Conservation (phyloP, 805 yeast genomes). For the Ogataea sp. region DNA sequence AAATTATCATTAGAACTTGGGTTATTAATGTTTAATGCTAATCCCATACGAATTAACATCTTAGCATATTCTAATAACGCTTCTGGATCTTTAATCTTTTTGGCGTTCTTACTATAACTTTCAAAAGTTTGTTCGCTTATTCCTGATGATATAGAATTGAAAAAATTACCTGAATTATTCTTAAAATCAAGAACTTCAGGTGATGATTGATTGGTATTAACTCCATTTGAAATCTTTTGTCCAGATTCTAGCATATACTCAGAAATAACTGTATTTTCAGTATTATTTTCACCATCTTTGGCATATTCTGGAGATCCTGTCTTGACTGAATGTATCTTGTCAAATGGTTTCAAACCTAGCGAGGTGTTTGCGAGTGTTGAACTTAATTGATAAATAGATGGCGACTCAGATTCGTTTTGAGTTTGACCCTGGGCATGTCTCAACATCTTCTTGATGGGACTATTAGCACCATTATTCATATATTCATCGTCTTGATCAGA, state of each 20-base stretch:
- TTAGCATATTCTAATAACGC: constrained; percentile 89
- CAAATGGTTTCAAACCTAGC: not conserved
- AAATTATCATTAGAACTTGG: not conserved
- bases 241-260: no score
- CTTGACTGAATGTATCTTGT: not conserved
- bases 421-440: no score
- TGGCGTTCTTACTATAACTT: constrained; percentile 78
- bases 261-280: no score
- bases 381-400: not conserved
- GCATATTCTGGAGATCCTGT: no score
- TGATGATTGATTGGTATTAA: no score
- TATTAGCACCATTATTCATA: no score
- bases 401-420: not conserved
- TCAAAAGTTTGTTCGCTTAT: constrained; percentile 37
- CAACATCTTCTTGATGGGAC: no score
- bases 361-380: not conserved
- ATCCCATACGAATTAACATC: constrained; percentile 41
- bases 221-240: no score
- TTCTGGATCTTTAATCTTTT: constrained; percentile 75
- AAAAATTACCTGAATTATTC: not conserved
- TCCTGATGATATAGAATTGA: not conserved
- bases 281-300: no score
- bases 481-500: no score
- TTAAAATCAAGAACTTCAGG: no score
- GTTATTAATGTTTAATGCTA: no score